Conservation (phyloP, 1,139 yeast genomes). For the Hemisphaericaspora xylofermentans region DNA sequence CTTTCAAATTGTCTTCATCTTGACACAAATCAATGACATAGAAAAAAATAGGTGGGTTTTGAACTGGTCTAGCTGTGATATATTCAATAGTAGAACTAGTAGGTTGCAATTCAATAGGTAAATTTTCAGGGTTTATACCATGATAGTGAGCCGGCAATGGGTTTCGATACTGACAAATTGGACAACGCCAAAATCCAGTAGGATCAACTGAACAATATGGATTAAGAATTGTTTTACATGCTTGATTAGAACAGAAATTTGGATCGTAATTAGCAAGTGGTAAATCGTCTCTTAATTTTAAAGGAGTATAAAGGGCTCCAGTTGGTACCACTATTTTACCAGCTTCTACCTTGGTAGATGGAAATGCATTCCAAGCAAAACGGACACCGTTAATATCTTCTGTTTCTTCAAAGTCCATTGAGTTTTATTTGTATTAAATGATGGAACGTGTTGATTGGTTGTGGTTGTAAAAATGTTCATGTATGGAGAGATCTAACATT, state of each 20-base stretch:
- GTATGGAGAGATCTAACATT: too few relatives aligned
- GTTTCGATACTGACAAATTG: slow-evolving; percentile 78
- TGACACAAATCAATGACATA: slow-evolving; percentile 93
- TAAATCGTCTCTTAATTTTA: slow-evolving; percentile 74
- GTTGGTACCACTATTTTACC: slow-evolving; percentile 92
- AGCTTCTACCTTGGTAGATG: slow-evolving; percentile 88
- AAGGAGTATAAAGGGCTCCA: slow-evolving; percentile 91
- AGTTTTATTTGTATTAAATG: too few relatives aligned
- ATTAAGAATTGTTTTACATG: slow-evolving; percentile 84
- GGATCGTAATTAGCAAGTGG: slow-evolving; percentile 90
- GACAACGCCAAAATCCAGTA: slow-evolving; percentile 87
- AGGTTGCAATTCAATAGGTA: slow-evolving; percentile 84
- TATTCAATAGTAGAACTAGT: slow-evolving; percentile 88
- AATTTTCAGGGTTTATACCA: slow-evolving; percentile 75
- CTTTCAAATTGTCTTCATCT: slow-evolving; percentile 87
- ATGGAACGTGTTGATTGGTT: too few relatives aligned
- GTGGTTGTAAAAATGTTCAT: too few relatives aligned
- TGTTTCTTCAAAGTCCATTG: slow-evolving; percentile 50
- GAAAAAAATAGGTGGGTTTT: slow-evolving; percentile 87
- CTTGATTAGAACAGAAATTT: slow-evolving; percentile 71
- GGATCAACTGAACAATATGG: slow-evolving; percentile 87
- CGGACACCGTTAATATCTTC: slow-evolving; percentile 52
- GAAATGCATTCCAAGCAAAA: slow-evolving; percentile 56
- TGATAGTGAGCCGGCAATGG: slow-evolving; percentile 89
- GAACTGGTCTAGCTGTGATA: slow-evolving; percentile 83